Conservation (phyloP, 306 rosid species). For the Vigna nakashimae region DNA sequence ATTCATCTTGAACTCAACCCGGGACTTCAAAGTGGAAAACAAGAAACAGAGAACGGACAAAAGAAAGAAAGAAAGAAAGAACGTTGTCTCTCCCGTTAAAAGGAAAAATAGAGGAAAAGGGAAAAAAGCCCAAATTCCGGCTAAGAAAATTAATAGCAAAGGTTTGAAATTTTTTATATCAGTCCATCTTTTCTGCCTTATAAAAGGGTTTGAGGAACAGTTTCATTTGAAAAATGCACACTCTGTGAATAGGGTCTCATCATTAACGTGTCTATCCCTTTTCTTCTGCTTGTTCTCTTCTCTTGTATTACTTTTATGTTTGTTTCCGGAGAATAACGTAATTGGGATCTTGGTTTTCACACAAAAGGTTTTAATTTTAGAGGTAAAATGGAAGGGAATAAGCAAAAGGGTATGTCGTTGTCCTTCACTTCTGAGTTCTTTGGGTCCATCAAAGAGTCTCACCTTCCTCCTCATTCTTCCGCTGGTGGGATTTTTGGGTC, state of each 20-base stretch:
- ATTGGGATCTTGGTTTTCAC: slow-evolving; percentile 7
- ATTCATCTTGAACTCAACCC: slow-evolving; percentile 33
- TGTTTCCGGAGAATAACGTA: slow-evolving; percentile 35
- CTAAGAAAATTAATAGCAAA: neutral
- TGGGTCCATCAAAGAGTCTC: slow-evolving; percentile 60
- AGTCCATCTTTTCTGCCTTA: slow-evolving; percentile 46
- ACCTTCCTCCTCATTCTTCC: slow-evolving; percentile 51
- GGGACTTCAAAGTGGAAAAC: slow-evolving; percentile 13
- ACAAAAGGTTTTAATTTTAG: neutral
- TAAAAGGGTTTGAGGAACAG: slow-evolving; percentile 52
- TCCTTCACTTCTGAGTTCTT: slow-evolving; percentile 69
- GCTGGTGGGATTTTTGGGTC: slow-evolving; percentile 67
- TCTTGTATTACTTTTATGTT: slow-evolving; percentile 24
- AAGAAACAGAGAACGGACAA: neutral
- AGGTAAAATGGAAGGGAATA: slow-evolving; percentile 67
- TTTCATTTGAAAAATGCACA: slow-evolving; percentile 43
- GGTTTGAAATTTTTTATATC: slow-evolving; percentile 10
- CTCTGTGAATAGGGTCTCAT: slow-evolving; percentile 20
- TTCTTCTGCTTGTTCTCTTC: slow-evolving; percentile 16
- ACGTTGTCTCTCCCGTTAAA: neutral
- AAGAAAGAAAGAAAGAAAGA: slow-evolving; percentile 13
- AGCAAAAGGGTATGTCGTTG: slow-evolving; percentile 55
- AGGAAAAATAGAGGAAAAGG: neutral
- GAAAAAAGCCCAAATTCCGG: neutral
- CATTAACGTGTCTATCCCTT: slow-evolving; percentile 58